Evolutionary conservation across 2,329 filamentous ascomycete species (phyloP).

Genomic region (Alternaria novae-zelandiae): DNA sequence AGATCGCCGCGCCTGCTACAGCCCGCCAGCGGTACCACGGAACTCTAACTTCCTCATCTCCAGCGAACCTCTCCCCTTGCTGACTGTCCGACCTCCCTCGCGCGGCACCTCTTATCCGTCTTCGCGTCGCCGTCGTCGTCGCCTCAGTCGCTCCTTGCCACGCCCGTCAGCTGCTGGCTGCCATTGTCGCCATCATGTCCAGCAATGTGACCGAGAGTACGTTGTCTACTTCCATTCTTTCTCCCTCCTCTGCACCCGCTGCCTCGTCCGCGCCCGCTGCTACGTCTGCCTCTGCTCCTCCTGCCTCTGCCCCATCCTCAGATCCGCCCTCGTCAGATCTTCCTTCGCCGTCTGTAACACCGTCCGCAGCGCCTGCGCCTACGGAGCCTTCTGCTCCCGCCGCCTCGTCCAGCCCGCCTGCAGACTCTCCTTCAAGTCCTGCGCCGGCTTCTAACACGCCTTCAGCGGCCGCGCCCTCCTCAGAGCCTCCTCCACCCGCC

Average conservation of each 20-base stretch:
- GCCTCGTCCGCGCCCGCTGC: constrained; percentile 17
- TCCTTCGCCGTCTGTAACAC: constrained; percentile 27
- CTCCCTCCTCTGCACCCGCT: constrained; percentile 17
- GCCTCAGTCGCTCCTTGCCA: constrained; percentile 13
- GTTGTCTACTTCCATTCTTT: constrained; percentile 34
- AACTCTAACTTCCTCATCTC: constrained; percentile 25
- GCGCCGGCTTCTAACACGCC: constrained; percentile 22
- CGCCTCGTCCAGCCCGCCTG: constrained; percentile 14
- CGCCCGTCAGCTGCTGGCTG: constrained; percentile 11
- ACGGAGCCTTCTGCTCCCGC: constrained; percentile 23
- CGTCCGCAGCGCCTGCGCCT: constrained; percentile 28
- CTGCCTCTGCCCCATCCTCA: constrained; percentile 14
- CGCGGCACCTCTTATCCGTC: constrained; percentile 4
- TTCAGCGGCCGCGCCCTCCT: constrained; percentile 18
- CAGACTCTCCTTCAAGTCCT: constrained; percentile 22
- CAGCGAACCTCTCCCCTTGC: constrained; percentile 9
- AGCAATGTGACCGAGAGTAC: constrained; percentile 42
- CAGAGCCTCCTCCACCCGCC: constrained; percentile 13
- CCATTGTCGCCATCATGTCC: constrained; percentile 34
- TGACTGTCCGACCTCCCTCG: constrained; percentile 2
- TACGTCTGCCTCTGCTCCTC: constrained; percentile 11
- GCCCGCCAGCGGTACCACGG: constrained; percentile 13
- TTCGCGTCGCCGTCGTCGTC: neutral
- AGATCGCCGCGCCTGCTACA: constrained; percentile 16
- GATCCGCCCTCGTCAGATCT: constrained; percentile 12